Base-by-base conservation (phyloP, 768 basidiomycete species). In the Lentinula detonsa region DNA sequence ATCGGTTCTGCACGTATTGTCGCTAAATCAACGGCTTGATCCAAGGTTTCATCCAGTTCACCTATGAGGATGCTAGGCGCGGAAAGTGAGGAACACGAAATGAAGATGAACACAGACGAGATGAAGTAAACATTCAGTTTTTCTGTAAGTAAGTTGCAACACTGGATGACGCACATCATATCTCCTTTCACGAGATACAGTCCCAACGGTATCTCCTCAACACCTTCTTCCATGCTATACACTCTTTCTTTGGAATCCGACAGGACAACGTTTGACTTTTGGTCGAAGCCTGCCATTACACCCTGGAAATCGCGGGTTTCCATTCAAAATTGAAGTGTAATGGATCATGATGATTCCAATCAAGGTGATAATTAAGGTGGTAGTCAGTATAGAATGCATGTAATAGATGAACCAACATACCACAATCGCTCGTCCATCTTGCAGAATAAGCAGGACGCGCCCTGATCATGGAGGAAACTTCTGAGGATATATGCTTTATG, bases 151-250 rank as follows among this genome's bases (percentile, higher is more conserved):
- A 28, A 45, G 8, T 46, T 23, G 8, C 28, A 46, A 56, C 9
- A 61, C 28, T n/a, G 4, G 46, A 55, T 39, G 46, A 85, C 93
- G 73, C 68, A 98, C 97, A 96, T 95, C 82, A 95, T 95, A 71
- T 99, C 97, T 2, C 97, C 97, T 68, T 98, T 95, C 70, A 99
- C 94, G 69, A 99, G 87, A 74, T 99, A 98, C 49, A 98, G 79
- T 0, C 97, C 97, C 28, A 98, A 79, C 0, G 93, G 91, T 9
- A 95, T 86, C 79, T 98, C 95, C 74, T 98, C 93, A 31, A 97
- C 94, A 43, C 91, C 90, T 68, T 92, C 91, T 15, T 99, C 97
- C 57, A 84, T 74, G 69, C 89, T 91, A 73, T 91, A 98, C 37
- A 98, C 87, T 66, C 96, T 87, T 72, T 99, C 97, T 70, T 90